Evolutionary conservation across 169 alveolate species (phyloP), one percentile per base, ranked within the genome.

Genomic region (Condylostoma magnum): DNA sequence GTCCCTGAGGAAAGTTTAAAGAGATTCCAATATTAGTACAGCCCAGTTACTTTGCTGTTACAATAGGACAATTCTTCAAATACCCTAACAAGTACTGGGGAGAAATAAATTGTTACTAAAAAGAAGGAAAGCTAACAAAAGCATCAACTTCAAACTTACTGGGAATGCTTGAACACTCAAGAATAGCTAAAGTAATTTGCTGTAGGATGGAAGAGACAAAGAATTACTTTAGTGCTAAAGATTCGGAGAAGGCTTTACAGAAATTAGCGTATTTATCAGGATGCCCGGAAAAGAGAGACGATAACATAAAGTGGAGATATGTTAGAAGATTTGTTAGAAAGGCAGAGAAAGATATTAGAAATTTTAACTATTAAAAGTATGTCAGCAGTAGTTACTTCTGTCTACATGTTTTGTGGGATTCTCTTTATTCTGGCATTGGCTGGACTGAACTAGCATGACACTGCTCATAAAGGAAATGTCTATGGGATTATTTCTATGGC

Each of bases 391-490:
- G n/a, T n/a, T n/a, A n/a, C n/a, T n/a, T n/a, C n/a, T n/a, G n/a
- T n/a, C n/a, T 60, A 60, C 3, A 60, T 60, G 57, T 22, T 60
- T 8, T 60, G 71, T 41, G 8, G 41, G 34, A n/a, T 60, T 8
- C 71, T 60, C 28, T 88, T 88, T 55, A 79, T 88, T 52, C 70
- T 88, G 12, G 80, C 90, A 50, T 68, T 88, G 52, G 75, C 91
- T 30, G 97, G 97, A 41, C 79, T 93, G 31, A 75, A 91, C 15
- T 48, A 73, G 30, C 89, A 86, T 72, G 86, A 87, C 58, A 84
- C 97, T 34, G 91, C 97, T 30, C 82, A 90, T 65, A 78, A 91
- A 69, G 96, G 97, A 33, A 93, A 93, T 60, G 43, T 75, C 28
- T 73, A 89, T 48, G 97, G 97, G 53, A 69, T 84, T 27, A 78